phyloP scores from a whole-genome alignment of 352 stramenopile species.

The Pythium chondricola region DNA sequence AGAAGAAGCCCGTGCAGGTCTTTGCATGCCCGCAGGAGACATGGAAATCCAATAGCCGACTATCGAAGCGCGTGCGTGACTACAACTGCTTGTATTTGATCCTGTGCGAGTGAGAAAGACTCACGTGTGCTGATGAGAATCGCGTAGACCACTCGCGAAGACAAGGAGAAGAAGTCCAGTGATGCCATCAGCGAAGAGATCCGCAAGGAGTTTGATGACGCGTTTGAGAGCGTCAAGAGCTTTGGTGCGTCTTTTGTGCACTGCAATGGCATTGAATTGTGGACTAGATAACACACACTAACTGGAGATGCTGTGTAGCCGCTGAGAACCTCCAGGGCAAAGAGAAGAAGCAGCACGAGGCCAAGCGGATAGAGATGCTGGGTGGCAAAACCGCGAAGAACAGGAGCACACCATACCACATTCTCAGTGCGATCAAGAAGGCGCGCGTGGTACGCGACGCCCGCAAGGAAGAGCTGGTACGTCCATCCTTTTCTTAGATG shows the following conservation, averaged over 20 bases:
- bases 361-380: constrained; percentile 65
- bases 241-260: constrained; percentile 34
- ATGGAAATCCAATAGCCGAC: constrained; percentile 47
- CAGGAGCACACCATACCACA: constrained; percentile 61
- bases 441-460: constrained; percentile 42
- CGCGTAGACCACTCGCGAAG: constrained; percentile 35
- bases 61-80: constrained; percentile 12
- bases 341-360: constrained; percentile 69
- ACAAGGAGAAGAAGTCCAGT: no score
- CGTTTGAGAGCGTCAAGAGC: constrained; percentile 63
- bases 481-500: not conserved
- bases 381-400: constrained; percentile 55
- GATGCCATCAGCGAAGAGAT: constrained; percentile 69
- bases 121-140: constrained; percentile 21
- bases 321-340: constrained; percentile 59
- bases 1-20: constrained; percentile 74
- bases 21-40: constrained; percentile 70
- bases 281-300: no score
- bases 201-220: constrained; percentile 69
- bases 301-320: constrained; percentile 17
- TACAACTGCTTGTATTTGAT: no score
- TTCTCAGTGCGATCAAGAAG: constrained; percentile 70
- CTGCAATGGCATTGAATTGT: no score
- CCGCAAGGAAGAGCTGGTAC: constrained; percentile 51
- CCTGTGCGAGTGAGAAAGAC: no score